Evolutionary conservation across 371 early-diverging fungal genomes (phyloP).

Genomic region (Actinomortierella ambigua): DNA sequence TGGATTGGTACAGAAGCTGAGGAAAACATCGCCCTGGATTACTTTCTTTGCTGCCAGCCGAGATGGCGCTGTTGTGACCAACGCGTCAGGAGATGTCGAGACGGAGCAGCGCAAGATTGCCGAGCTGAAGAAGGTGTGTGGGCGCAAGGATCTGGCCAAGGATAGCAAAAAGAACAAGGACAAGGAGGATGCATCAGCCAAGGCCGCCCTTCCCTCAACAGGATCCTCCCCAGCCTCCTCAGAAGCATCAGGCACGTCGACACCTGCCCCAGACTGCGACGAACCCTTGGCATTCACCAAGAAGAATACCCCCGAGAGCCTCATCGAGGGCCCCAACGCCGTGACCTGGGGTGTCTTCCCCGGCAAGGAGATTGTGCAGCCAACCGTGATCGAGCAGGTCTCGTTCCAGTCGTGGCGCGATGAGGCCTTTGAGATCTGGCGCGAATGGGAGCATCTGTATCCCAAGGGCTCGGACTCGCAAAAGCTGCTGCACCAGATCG

Average conservation of each 20-base stretch:
- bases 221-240: neutral
- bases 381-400: conserved; percentile 88
- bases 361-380: conserved; percentile 92
- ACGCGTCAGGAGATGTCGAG: conserved; percentile 31
- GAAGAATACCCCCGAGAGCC: conserved; percentile 44
- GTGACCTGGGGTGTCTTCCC: conserved; percentile 99
- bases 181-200: neutral
- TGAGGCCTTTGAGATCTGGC: conserved; percentile 92
- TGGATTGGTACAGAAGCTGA: conserved; percentile 47
- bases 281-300: conserved; percentile 15
- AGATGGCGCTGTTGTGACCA: conserved; percentile 49
- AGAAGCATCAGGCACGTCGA: neutral
- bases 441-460: conserved; percentile 87
- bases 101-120: conserved; percentile 43
- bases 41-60: conserved; percentile 90
- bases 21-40: conserved; percentile 59
- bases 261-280: conserved; percentile 27
- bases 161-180: conserved; percentile 1
- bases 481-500: conserved; percentile 64
- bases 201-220: neutral
- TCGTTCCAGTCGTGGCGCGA: conserved; percentile 91
- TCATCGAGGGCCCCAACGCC: conserved; percentile 67
- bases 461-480: conserved; percentile 56
- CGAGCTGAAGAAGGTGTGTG: conserved; percentile 42
- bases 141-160: conserved; percentile 7